Base-by-base conservation (phyloP, 208 protist species). In the Eutreptiella sp. region DNA sequence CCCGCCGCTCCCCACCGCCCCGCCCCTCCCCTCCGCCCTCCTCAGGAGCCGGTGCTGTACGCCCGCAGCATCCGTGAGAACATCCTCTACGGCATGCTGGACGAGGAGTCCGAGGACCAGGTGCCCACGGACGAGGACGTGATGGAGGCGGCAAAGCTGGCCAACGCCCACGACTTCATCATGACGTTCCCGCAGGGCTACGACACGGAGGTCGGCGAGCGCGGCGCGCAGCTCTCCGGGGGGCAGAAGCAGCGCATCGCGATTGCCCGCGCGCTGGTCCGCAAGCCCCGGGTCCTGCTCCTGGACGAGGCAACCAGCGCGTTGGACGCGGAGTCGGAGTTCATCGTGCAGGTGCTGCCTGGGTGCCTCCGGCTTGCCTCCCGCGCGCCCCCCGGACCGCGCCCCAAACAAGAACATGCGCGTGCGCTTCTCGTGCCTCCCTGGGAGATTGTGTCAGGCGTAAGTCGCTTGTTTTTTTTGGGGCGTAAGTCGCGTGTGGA, bases 291-390 rank as follows among this genome's bases (percentile, higher is more conserved):
- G 27, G 32, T 83, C 9, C 55, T 83, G 7, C 29, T 80, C 3
- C 59, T 80, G 9, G 77, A 83, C 60, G 77, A 83, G 53, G 74
- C 70, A 23, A 83, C 77, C 14, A 72, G 58, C 4, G 70, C 77
- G 26, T 63, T 89, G 4, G 83, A 86, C 53, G 46, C 69, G 4
- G 62, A 70, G 53, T 77, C 48, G 41, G 84, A 90, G 54, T 14
- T 26, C 11, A n/a, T 11, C n/a, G 50, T 57, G n/a, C n/a, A n/a
- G n/a, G n/a, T n/a, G n/a, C n/a, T n/a, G n/a, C n/a, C n/a, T n/a
- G n/a, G n/a, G n/a, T n/a, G n/a, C n/a, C n/a, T n/a, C n/a, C n/a
- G n/a, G n/a, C n/a, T n/a, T n/a, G n/a, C n/a, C n/a, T n/a, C n/a
- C n/a, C n/a, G n/a, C n/a, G n/a, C n/a, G n/a, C n/a, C n/a, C n/a